Evolutionary conservation across 2,329 filamentous ascomycete genomes (phyloP).

Genomic region (Calonectria crousiana): DNA sequence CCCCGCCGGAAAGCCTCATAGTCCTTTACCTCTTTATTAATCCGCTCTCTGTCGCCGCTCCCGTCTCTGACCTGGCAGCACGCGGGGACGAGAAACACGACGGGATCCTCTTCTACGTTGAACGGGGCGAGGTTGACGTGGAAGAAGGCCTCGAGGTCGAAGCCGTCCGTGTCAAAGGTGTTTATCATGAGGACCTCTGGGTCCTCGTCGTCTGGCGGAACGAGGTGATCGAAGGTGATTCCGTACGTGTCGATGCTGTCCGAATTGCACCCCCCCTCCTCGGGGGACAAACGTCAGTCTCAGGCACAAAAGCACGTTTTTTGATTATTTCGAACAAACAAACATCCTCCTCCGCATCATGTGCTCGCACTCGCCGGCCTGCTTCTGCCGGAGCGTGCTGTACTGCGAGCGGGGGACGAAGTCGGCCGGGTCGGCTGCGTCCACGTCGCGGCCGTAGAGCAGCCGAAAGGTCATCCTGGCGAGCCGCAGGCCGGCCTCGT

Average conservation of each 20-base stretch:
- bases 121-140: background rate
- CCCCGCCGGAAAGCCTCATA: background rate
- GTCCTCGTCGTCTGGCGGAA: background rate
- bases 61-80: background rate
- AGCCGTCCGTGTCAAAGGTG: background rate
- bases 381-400: background rate
- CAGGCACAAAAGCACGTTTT: background rate
- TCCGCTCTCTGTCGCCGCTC: background rate
- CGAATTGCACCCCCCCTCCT: no score
- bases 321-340: background rate
- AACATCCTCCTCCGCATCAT: background rate
- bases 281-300: background rate
- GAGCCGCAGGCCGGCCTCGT: background rate
- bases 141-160: background rate
- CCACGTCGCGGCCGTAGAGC: background rate
- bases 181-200: slow-evolving; percentile 6
- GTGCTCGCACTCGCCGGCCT: background rate
- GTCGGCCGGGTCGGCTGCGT: background rate
- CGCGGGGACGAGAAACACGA: background rate
- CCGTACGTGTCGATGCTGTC: background rate
- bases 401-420: background rate
- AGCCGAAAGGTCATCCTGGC: background rate
- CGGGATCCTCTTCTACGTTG: background rate
- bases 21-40: background rate
- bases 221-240: slow-evolving; percentile 2